Evolutionary conservation across 1,284 basidiomycete species (phyloP), one percentile per base, ranked within the genome.

Genomic region (Austroboletus rostrupii): DNA sequence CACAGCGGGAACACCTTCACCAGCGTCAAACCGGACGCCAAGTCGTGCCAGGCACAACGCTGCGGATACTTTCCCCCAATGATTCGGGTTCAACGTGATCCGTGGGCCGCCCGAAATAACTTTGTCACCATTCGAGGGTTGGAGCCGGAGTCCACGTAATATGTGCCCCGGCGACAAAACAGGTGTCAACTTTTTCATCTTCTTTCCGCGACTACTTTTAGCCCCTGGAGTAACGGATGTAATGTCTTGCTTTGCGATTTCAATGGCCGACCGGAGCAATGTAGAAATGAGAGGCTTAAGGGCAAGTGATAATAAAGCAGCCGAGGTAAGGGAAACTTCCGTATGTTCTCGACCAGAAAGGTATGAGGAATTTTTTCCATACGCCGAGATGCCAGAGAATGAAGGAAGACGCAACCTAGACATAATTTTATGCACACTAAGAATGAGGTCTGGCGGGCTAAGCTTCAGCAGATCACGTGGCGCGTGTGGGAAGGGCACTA

Each of bases 151-250:
- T 11, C 73, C 72, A 17, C 69, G 64, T 37, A 69, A 50, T 41
- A 73, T 50, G 47, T 73, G 72, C 26, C 65, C 59, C 5, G 71
- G 72, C 1, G 72, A 70, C 43, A 73, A 57, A 46, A 70, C 43
- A n/a, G 61, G 57, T 4, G 60, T 52, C 11, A 67, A 16, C 48
- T 66, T 69, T 17, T 61, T 69, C 48, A 16, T 43, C 49, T 52
- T 65, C 48, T 55, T 66, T 37, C 55, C 47, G n/a, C 57, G 61
- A 31, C 50, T 45, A 7, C 35, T 39, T 52, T 61, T 63, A 3
- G 46, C 33, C 14, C 23, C 53, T 12, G 50, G 37, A 16, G 41
- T 49, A 41, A 55, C 33, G n/a, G 59, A 55, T 28, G 64, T 52
- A 31, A 56, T 49, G 26, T 68, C 68, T 19, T 40, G 53, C 53